Percentiles rank a stretch among this genome's conserved stretches.
These are phyloP conservation scores for Coemansia sp. DNA, from an alignment of 192 early-diverging fungal genomes.

Conservation along the genomic window DNA sequence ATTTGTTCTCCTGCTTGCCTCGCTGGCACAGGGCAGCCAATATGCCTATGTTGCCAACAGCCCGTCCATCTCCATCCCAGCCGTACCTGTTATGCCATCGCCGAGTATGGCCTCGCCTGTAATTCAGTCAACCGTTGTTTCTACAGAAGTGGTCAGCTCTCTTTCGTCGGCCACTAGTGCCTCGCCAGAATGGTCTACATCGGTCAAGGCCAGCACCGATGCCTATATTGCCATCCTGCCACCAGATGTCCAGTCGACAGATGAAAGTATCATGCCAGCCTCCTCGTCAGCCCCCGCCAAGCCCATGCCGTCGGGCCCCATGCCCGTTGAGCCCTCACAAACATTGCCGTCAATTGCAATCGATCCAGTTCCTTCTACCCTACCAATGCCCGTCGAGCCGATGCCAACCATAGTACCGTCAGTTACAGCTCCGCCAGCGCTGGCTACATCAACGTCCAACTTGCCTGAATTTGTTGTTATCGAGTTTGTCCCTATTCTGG, in stretches of 20 bases:
- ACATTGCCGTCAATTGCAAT: neutral
- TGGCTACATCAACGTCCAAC: neutral
- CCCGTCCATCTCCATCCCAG: constrained; percentile 11
- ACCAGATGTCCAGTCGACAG: constrained; percentile 11
- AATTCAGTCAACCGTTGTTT: neutral
- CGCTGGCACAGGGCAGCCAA: constrained; percentile 26
- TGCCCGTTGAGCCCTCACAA: neutral
- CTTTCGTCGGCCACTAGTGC: neutral
- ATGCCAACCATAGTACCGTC: neutral
- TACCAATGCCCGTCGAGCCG: neutral
- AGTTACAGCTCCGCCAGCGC: neutral
- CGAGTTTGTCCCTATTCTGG: constrained; percentile 19
- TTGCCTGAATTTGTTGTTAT: constrained; percentile 14
- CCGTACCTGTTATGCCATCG: neutral
- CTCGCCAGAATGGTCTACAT: neutral
- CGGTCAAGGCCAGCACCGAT: constrained; percentile 3
- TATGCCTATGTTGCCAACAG: constrained; percentile 27
- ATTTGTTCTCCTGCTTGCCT: constrained; percentile 27
- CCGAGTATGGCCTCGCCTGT: neutral
- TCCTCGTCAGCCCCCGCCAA: neutral
- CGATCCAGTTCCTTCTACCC: neutral
- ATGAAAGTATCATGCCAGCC: neutral
- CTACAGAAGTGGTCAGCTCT: constrained; percentile 4
- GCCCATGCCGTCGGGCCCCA: constrained; percentile 2
- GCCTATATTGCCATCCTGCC: constrained; percentile 32